Evolutionary conservation across 164 flowering plant species (phyloP).

Genomic region (Kalanchoe fedtschenkoi): DNA sequence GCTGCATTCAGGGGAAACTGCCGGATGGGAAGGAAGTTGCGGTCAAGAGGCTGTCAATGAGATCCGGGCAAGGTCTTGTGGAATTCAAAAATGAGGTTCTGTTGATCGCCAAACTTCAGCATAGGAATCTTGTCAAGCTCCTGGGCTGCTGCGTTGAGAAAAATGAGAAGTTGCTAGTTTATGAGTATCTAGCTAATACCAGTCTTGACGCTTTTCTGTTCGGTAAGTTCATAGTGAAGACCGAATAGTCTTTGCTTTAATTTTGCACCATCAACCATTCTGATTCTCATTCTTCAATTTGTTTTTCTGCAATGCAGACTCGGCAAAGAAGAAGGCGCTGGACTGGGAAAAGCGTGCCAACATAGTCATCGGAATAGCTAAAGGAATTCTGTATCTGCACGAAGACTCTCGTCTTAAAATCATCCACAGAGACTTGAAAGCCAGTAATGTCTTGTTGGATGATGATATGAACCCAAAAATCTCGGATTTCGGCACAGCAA

Average conservation of each 20-base stretch:
- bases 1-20: conserved; percentile 16
- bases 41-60: conserved; percentile 28
- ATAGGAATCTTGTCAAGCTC: too few species aligned
- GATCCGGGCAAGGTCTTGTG: conserved; percentile 22
- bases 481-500: conserved; percentile 26
- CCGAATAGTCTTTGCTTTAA: too few species aligned
- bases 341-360: conserved; percentile 17
- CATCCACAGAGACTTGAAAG: too few species aligned
- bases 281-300: too few species aligned
- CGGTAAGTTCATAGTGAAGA: conserved; percentile 8
- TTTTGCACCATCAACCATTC: too few species aligned
- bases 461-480: conserved; percentile 21
- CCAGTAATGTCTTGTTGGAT: too few species aligned
- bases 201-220: conserved; percentile 23
- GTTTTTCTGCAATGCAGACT: conserved; percentile 12
- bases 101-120: conserved; percentile 32
- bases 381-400: conserved; percentile 22
- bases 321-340: conserved; percentile 4
- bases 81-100: conserved; percentile 28
- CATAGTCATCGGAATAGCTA: conserved; percentile 18
- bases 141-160: conserved; percentile 26
- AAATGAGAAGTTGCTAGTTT: conserved; percentile 26
- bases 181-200: conserved; percentile 27
- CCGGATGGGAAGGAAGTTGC: conserved; percentile 24
- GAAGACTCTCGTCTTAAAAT: too few species aligned